phyloP scores from a whole-genome alignment of 495 filamentous ascomycete species.

The Talaromyces trachyspermus region DNA sequence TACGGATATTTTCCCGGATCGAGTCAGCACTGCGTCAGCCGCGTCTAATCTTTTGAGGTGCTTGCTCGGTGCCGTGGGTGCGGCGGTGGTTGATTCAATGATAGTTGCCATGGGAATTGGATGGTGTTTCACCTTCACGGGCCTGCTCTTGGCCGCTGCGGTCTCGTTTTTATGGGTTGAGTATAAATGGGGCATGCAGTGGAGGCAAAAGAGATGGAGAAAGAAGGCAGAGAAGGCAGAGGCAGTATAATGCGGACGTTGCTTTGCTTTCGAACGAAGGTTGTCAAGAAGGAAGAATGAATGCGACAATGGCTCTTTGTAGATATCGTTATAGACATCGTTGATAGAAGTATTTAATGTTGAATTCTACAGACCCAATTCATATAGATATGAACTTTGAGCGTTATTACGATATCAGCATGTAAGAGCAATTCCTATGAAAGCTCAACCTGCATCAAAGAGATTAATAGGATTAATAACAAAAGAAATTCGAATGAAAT shows the following conservation, averaged over 20 bases:
- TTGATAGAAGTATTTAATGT: too few species aligned
- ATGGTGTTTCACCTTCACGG: conserved; percentile 35
- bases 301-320: too few species aligned
- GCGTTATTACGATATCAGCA: too few species aligned
- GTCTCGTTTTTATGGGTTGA: conserved; percentile 14
- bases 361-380: too few species aligned
- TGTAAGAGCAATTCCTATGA: too few species aligned
- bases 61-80: conserved; percentile 54
- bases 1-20: conserved; percentile 27
- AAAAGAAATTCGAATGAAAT: conserved; percentile 15
- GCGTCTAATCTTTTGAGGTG: conserved; percentile 65
- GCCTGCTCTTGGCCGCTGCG: conserved; percentile 14
- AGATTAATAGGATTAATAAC: conserved; percentile 7
- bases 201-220: conserved; percentile 7
- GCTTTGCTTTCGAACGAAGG: too few species aligned
- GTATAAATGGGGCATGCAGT: not conserved
- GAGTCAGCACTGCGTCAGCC: conserved; percentile 57
- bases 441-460: too few species aligned
- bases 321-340: too few species aligned
- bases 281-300: too few species aligned
- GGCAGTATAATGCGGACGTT: too few species aligned
- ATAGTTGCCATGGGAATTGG: conserved; percentile 49
- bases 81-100: conserved; percentile 53
- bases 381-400: too few species aligned
- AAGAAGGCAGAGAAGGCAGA: not conserved